Base-by-base conservation (phyloP, 768 basidiomycete species). In the Suillus luteus region DNA sequence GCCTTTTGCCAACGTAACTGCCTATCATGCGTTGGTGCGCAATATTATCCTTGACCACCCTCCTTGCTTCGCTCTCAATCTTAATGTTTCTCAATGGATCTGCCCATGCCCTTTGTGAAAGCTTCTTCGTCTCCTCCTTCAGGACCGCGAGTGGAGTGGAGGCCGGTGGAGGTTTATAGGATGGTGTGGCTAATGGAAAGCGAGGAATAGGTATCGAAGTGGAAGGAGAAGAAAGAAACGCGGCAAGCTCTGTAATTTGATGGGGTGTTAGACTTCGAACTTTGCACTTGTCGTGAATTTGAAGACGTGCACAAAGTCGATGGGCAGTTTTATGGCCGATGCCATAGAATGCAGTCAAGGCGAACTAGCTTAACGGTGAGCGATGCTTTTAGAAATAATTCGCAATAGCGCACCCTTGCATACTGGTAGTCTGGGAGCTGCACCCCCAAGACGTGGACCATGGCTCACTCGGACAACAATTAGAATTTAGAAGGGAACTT, bases 11-110 rank as follows among this genome's bases (percentile, higher is more conserved):
- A 59, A 93, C 87, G 76, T 96, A 96, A 68, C 91, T 94, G 55
- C 96, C 96, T 76, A 99, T 95, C 84, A 91, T 91, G 65, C 93
- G 82, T 77, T 95, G 88, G 78, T 97, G 95, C 6, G 86, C 88
- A 74, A 99, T 96, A 74, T 98, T 95, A 75, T 93, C 93, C 78
- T 88, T 85, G 70, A 96, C 82, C 73, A 88, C 84, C 70, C 91
- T 85, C 75, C 83, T 85, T 71, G 96, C 78, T 75, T 98, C 97
- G 22, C 90, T 85, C 79, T 98, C 96, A 65, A 97, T 90, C 80
- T 86, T 89, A 67, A 98, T 74, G 54, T 84, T 82, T 70, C 85
- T 85, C 68, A 98, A 79, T 1, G 85, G 82, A 75, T 97, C 95
- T 27, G 66, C 65, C 7, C 71, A 70, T n/a, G 67, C 70, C 77